Conservation (phyloP, 345 rosid species). For the Euphorbia pulcherrima region DNA sequence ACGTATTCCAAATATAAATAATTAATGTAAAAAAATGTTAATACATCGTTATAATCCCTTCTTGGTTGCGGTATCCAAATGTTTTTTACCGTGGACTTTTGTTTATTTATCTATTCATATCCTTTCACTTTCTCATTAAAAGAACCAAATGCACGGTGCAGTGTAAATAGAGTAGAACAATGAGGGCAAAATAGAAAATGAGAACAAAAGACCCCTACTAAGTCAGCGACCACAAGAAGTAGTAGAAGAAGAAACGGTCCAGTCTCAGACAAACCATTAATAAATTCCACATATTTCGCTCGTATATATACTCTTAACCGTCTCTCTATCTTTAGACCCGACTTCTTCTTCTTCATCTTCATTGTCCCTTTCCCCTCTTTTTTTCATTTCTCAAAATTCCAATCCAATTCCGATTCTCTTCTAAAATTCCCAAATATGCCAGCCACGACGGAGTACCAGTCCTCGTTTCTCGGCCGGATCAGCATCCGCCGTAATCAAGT, state of each 20-base stretch:
- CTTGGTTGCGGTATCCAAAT: too few relatives aligned
- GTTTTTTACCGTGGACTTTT: too few relatives aligned
- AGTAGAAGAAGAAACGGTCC: conserved; percentile 17
- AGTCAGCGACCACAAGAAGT: conserved; percentile 7
- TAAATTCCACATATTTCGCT: conserved; percentile 11
- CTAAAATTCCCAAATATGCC: conserved; percentile 28
- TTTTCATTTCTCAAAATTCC: not conserved
- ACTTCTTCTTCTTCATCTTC: not conserved
- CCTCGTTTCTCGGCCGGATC: conserved; percentile 79
- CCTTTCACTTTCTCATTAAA: too few relatives aligned
- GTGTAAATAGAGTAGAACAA: not conserved
- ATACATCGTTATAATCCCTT: too few relatives aligned
- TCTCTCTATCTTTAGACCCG: not conserved
- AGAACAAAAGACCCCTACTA: not conserved
- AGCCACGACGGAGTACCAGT: conserved; percentile 61
- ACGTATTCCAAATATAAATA: too few relatives aligned
- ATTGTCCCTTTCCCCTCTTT: too few relatives aligned
- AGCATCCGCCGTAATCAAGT: conserved; percentile 86
- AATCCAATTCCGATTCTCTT: not conserved
- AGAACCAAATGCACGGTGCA: too few relatives aligned
- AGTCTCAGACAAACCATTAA: conserved; percentile 7
- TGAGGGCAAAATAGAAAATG: not conserved
- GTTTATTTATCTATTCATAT: too few relatives aligned
- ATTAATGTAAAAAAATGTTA: too few relatives aligned
- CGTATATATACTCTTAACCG: conserved; percentile 13